Evolutionary conservation across 345 rosid species (phyloP).

Genomic region (Dovyalis caffra): DNA sequence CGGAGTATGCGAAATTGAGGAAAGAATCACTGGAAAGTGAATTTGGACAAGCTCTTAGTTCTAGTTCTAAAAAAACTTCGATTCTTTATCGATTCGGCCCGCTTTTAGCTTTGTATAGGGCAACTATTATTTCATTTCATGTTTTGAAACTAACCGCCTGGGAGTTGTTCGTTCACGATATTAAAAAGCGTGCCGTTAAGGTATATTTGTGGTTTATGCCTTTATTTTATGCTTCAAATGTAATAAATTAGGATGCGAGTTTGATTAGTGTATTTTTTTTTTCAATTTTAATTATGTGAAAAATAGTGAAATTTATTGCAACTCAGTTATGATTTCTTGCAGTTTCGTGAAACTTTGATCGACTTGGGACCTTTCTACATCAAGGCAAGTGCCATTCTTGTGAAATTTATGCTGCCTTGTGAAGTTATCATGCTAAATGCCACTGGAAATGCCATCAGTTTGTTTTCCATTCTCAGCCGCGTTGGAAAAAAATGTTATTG

Average conservation of each 20-base stretch:
- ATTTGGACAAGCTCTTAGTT: conserved; percentile 68
- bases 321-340: conserved; percentile 33
- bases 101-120: conserved; percentile 83
- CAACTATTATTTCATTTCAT: conserved; percentile 74
- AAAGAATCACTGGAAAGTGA: conserved; percentile 95
- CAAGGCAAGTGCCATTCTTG: conserved; percentile 54
- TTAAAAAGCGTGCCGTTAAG: conserved; percentile 70
- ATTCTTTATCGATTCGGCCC: conserved; percentile 70
- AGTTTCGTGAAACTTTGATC: conserved; percentile 85
- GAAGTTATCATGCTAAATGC: not conserved
- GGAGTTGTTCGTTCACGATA: conserved; percentile 66
- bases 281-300: not conserved
- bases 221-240: not conserved
- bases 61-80: conserved; percentile 63
- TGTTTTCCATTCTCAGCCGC: not conserved
- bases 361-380: conserved; percentile 87
- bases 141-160: conserved; percentile 73
- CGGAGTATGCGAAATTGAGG: conserved; percentile 81
- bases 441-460: not conserved
- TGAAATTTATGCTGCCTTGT: not conserved
- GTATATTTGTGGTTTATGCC: conserved; percentile 27
- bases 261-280: not conserved
- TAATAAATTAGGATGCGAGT: not conserved
- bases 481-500: not conserved
- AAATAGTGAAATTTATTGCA: conserved; percentile 3